phyloP scores from a whole-genome alignment of 2,329 filamentous ascomycete species.

The Canariomyces notabilis region DNA sequence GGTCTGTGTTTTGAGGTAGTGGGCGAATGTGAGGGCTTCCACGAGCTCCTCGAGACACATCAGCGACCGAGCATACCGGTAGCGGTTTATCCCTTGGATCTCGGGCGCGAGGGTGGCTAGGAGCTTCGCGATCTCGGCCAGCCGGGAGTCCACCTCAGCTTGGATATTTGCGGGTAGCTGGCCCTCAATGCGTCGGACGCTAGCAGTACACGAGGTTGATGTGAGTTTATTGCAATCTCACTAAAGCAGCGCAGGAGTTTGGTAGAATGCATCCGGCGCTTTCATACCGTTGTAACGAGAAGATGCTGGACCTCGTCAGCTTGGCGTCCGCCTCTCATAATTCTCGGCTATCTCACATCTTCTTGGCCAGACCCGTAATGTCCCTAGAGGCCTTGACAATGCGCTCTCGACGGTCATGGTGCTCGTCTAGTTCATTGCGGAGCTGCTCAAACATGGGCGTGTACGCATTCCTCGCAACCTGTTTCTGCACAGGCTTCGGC shows the following conservation, averaged over 20 bases:
- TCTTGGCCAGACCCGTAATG: constrained; percentile 91
- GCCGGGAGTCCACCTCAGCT: constrained; percentile 64
- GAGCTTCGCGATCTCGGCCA: constrained; percentile 64
- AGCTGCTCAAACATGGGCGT: constrained; percentile 80
- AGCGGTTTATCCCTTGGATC: constrained; percentile 70
- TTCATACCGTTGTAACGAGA: constrained; percentile 70
- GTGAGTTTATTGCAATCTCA: not conserved
- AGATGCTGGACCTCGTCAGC: constrained; percentile 59
- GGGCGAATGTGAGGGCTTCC: constrained; percentile 81
- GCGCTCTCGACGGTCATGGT: constrained; percentile 86
- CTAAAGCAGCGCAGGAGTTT: not conserved
- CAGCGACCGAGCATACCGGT: constrained; percentile 75
- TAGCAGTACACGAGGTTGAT: constrained; percentile 30
- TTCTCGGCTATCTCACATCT: constrained; percentile 61
- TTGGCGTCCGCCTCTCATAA: not conserved
- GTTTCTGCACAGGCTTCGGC: constrained; percentile 24
- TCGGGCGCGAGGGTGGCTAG: constrained; percentile 67
- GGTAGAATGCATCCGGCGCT: not conserved
- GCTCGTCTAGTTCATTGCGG: constrained; percentile 82
- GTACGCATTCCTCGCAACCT: constrained; percentile 42
- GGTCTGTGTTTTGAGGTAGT: constrained; percentile 75
- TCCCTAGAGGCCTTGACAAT: constrained; percentile 89
- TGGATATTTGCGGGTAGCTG: constrained; percentile 63
- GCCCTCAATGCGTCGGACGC: constrained; percentile 58
- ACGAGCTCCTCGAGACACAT: constrained; percentile 91